These are phyloP conservation scores for Coelastrella sp. DNA, from an alignment of 139 green algal species.

Conservation along the genomic window DNA sequence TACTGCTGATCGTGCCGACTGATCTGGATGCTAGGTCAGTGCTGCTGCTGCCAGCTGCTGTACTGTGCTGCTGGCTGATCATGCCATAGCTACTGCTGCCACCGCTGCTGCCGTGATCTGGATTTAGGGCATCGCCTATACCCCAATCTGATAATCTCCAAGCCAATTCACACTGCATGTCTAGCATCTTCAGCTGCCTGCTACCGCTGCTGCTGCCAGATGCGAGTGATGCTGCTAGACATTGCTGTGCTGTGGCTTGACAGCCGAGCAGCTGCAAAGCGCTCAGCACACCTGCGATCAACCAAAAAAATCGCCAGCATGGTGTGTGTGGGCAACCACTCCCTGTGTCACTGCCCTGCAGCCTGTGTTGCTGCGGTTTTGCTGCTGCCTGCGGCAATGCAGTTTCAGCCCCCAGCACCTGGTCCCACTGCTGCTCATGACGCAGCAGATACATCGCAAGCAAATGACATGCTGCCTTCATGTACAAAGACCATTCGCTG, in stretches of 20 bases:
- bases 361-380: neutral
- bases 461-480: too few species aligned
- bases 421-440: constrained; percentile 35
- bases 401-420: constrained; percentile 30
- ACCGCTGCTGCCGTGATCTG: neutral
- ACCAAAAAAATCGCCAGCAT: neutral
- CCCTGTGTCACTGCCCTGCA: too few species aligned
- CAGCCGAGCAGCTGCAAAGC: constrained; percentile 72
- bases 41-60: neutral
- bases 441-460: constrained; percentile 21
- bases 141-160: constrained; percentile 64
- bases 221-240: constrained; percentile 10
- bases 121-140: neutral
- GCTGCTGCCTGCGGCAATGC: constrained; percentile 47
- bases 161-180: constrained; percentile 59
- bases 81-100: neutral
- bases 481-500: too few species aligned
- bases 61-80: neutral
- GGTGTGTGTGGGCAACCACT: too few species aligned
- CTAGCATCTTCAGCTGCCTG: constrained; percentile 48
- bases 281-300: constrained; percentile 37
- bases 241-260: constrained; percentile 55
- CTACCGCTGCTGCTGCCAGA: constrained; percentile 29
- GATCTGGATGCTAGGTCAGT: neutral
- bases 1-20: neutral